Conservation (phyloP, 352 stramenopile species). For the Globisporangium barbulae region DNA sequence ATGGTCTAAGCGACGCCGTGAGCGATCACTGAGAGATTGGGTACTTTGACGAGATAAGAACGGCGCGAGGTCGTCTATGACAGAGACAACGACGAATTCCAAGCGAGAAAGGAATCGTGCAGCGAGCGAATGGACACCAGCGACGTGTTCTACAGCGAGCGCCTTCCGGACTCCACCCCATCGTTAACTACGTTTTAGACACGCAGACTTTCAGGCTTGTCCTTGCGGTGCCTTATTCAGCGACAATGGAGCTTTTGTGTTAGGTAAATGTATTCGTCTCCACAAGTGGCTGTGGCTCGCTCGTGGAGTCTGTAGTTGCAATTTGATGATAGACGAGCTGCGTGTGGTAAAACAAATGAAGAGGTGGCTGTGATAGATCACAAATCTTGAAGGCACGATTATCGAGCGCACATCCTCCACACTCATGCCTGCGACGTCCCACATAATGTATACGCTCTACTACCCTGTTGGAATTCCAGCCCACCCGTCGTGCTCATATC, state of each 20-base stretch:
- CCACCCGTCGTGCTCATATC: not conserved
- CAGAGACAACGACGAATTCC: no score
- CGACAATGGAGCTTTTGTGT: constrained; percentile 7
- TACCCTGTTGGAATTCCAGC: not conserved
- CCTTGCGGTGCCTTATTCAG: constrained; percentile 2
- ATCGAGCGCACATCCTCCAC: not conserved
- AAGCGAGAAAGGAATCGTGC: no score
- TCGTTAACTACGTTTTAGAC: no score
- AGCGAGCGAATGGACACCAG: no score
- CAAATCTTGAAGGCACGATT: not conserved
- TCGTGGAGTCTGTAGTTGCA: not conserved
- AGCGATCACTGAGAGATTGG: no score
- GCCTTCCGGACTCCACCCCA: no score
- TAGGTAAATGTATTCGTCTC: constrained; percentile 4
- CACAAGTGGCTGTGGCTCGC: not conserved
- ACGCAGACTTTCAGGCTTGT: not conserved
- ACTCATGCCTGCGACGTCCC: not conserved
- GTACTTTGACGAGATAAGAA: no score
- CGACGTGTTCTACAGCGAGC: no score
- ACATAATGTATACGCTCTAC: not conserved
- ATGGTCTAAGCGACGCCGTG: no score
- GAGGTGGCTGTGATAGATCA: not conserved
- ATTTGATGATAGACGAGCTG: not conserved
- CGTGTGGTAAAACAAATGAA: constrained; percentile 1
- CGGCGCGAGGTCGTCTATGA: no score